A percentile compares a stretch with the other conserved stretches of the same genome.
phyloP scores from a whole-genome alignment of 1,284 basidiomycete genomes.

The Cutaneotrichosporon spelunceum region DNA sequence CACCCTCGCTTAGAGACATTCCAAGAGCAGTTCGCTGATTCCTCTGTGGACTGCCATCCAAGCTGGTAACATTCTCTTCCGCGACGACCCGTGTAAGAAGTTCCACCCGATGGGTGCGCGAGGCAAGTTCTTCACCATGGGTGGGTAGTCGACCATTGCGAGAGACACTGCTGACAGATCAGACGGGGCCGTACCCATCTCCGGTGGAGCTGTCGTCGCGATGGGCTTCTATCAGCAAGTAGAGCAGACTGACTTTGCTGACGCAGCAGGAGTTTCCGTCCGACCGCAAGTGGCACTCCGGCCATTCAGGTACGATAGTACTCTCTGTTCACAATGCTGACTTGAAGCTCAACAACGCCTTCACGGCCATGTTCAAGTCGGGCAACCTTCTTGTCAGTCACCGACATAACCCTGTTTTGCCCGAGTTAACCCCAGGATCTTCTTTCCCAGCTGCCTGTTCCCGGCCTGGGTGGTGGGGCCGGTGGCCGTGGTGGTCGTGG shows the following conservation, averaged over 20 bases:
- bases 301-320: constrained; percentile 27
- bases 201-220: constrained; percentile 44
- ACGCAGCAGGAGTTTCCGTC: constrained; percentile 40
- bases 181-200: constrained; percentile 37
- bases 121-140: constrained; percentile 43
- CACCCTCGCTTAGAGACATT: not conserved
- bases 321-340: not conserved
- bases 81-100: constrained; percentile 38
- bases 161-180: not conserved
- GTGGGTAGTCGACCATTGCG: constrained; percentile 22
- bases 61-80: constrained; percentile 47
- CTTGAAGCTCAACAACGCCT: constrained; percentile 45
- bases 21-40: not conserved
- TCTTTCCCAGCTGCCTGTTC: constrained; percentile 35
- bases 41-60: constrained; percentile 41
- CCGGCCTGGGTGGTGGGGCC: constrained; percentile 32
- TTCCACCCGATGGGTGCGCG: constrained; percentile 47
- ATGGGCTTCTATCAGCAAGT: constrained; percentile 49
- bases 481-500: constrained; percentile 26
- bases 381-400: constrained; percentile 42
- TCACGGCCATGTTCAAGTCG: constrained; percentile 47
- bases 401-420: not conserved
- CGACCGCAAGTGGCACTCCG: constrained; percentile 30
- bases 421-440: constrained; percentile 29
- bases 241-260: not conserved